These are phyloP conservation scores for Paraphaeosphaeria minitans DNA, from an alignment of 2,329 filamentous ascomycete genomes.

Conservation along the genomic window DNA sequence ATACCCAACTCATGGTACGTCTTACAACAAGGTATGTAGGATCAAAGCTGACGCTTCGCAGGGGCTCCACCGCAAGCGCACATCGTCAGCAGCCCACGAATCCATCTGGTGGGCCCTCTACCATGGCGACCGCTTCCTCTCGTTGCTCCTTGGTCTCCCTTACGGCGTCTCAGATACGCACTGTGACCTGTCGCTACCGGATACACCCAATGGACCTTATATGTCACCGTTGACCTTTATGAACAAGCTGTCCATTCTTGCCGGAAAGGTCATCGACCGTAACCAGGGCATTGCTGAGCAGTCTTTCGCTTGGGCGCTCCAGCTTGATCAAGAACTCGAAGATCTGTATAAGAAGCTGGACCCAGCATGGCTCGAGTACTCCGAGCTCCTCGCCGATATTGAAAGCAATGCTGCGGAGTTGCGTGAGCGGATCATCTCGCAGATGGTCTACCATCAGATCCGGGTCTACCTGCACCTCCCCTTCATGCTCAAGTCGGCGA, in stretches of 20 bases:
- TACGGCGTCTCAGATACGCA: constrained; percentile 49
- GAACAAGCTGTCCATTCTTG: constrained; percentile 45
- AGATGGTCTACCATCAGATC: constrained; percentile 53
- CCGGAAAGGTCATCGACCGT: constrained; percentile 52
- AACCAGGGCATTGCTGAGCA: constrained; percentile 46
- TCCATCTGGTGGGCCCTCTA: constrained; percentile 50
- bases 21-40: background rate
- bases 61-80: constrained; percentile 48
- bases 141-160: constrained; percentile 61
- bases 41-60: constrained; percentile 23
- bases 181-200: constrained; percentile 41
- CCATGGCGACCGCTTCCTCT: constrained; percentile 57
- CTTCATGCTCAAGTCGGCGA: constrained; percentile 49
- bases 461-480: constrained; percentile 53
- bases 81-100: constrained; percentile 39
- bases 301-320: constrained; percentile 47
- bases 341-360: constrained; percentile 45
- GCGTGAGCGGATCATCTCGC: constrained; percentile 47
- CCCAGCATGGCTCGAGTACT: constrained; percentile 47
- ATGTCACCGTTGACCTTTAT: constrained; percentile 41
- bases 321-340: constrained; percentile 52
- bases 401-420: constrained; percentile 44
- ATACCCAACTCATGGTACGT: constrained; percentile 58
- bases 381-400: constrained; percentile 31
- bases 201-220: constrained; percentile 30